Base-by-base conservation (phyloP, 371 early-diverging fungal genomes). In the Mucor racemosus region DNA sequence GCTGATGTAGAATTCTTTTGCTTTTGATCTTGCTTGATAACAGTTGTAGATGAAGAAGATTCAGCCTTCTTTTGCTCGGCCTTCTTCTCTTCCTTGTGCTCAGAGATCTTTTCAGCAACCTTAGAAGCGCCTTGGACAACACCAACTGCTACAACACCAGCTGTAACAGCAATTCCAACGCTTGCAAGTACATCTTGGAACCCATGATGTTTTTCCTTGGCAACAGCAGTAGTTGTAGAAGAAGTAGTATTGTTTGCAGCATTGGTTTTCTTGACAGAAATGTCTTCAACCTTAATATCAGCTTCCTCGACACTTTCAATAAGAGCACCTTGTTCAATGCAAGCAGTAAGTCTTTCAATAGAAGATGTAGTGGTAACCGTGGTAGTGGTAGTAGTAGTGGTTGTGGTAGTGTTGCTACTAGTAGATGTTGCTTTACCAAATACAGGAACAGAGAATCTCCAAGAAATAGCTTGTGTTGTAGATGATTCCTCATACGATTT, bases 371-470 rank as follows among this genome's bases (percentile, higher is more conserved):
- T 56, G 0, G 63, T 31, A 1, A 48, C 56, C 6, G 60, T 58
- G 0, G 39, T 44, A 31, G 65, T 50, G 3, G 40, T 58, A 5
- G 38, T 53, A 13, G 71, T 67, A 0, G 54, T 62, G 10, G 56
- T 58, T 4, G 58, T 42, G 1, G 54, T 66, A 19, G 64, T 36
- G 13, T 26, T 58, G 13, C 17, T 57, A 5, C 10, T 31, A 11
- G 48, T 21, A 8, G 58, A 46, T 0, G 44, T 21, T 33, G 63
- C 46, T 46, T 76, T 76, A 33, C 78, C 78, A 65, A 82, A 82
- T 0, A 82, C 71, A 36, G 82, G 82, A 0, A 73, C 65, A 60
- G 79, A 73, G 72, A 82, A 79, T 34, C 58, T 76, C 82, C 82
- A 82, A 14, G 21, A 26, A n/a, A 73, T 63, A 1, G 56, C 41